phyloP scores from a whole-genome alignment of 2,329 filamentous ascomycete species.

The Helotiales sp. region DNA sequence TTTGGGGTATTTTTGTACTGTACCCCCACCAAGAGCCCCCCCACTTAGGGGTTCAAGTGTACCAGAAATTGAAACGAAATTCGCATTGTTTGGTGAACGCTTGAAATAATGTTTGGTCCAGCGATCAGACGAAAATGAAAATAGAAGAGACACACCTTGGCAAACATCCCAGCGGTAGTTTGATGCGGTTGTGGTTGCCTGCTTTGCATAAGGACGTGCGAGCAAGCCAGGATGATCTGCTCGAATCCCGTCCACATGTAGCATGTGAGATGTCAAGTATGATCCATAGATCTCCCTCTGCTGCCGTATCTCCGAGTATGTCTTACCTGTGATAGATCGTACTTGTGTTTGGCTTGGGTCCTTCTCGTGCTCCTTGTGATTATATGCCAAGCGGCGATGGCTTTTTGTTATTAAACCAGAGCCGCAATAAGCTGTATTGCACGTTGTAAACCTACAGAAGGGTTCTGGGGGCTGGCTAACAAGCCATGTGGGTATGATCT shows the following conservation, averaged over 20 bases:
- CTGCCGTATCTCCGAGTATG: not conserved
- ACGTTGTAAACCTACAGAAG: no score
- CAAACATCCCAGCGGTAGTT: not conserved
- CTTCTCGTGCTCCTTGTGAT: not conserved
- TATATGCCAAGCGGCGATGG: not conserved
- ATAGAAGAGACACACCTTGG: conserved; percentile 7
- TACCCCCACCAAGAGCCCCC: not conserved
- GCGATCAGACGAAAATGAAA: conserved; percentile 1
- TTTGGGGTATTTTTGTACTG: not conserved
- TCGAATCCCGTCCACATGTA: not conserved
- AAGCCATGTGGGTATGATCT: not conserved
- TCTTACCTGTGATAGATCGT: not conserved
- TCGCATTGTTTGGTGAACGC: not conserved
- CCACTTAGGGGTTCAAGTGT: not conserved
- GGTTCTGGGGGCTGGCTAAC: not conserved
- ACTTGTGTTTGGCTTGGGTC: not conserved
- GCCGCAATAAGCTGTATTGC: not conserved
- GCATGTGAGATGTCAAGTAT: not conserved
- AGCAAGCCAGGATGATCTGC: conserved; percentile 9
- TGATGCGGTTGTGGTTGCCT: not conserved
- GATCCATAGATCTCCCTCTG: not conserved
- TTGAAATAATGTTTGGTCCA: not conserved
- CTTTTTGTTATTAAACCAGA: not conserved
- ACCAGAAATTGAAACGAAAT: not conserved
- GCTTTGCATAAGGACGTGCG: conserved; percentile 2